Percentiles rank a stretch among this genome's conserved stretches.
Evolutionary conservation across 2,329 filamentous ascomycete genomes (phyloP).

Genomic region (Sclerotinia spermophila): DNA sequence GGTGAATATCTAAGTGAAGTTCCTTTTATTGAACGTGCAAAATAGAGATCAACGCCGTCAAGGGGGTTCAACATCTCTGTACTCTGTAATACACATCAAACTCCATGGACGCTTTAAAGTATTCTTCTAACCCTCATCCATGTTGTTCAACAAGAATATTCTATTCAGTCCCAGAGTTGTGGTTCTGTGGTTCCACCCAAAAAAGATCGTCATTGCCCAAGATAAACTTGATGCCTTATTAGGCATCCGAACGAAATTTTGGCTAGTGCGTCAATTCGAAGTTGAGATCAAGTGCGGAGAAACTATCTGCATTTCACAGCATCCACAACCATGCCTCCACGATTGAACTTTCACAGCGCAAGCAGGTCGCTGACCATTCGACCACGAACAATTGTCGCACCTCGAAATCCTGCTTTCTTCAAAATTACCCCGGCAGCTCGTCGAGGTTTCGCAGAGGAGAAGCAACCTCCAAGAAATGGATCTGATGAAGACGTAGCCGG

Average conservation of each 20-base stretch:
- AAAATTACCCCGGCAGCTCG: constrained; percentile 24
- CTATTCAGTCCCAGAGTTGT: background rate
- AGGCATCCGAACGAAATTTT: constrained; percentile 10
- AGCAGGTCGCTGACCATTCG: constrained; percentile 43
- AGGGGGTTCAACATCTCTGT: background rate
- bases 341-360: constrained; percentile 48
- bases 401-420: constrained; percentile 30
- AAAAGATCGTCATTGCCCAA: constrained; percentile 5
- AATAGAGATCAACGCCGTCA: background rate
- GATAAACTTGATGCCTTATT: background rate
- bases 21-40: background rate
- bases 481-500: constrained; percentile 52
- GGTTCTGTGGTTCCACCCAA: constrained; percentile 9
- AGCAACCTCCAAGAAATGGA: constrained; percentile 36
- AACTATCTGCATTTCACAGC: background rate
- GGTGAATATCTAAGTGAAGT: background rate
- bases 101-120: background rate
- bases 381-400: constrained; percentile 38
- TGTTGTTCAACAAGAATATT: background rate
- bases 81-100: background rate
- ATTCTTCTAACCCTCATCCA: background rate
- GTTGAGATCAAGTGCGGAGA: constrained; percentile 10
- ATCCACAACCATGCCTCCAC: constrained; percentile 49
- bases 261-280: background rate
- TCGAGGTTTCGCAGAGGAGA: constrained; percentile 35